These are phyloP conservation scores for Podila minutissima DNA, from an alignment of 192 early-diverging fungal species.

Conservation along the genomic window DNA sequence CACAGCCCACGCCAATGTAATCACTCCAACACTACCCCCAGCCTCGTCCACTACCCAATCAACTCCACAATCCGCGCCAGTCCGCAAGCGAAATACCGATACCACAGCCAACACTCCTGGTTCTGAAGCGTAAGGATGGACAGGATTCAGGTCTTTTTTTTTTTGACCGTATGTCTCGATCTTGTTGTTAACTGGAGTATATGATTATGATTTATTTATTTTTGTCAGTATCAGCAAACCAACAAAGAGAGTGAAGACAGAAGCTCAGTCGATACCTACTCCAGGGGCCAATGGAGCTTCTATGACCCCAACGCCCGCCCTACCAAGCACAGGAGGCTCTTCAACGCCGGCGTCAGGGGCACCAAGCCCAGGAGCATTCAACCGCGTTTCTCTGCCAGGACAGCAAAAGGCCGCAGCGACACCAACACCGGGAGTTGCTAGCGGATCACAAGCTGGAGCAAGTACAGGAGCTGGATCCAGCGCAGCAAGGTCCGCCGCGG, in stretches of 20 bases:
- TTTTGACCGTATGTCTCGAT: background rate
- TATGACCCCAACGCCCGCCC: slow-evolving; percentile 4
- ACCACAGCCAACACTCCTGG: background rate
- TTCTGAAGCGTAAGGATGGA: background rate
- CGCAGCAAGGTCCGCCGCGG: background rate
- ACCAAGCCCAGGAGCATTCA: slow-evolving; percentile 30
- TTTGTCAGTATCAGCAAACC: slow-evolving; percentile 14
- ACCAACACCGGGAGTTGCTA: background rate
- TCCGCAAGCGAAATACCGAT: slow-evolving; percentile 35
- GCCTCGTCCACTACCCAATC: background rate
- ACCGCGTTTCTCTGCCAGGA: slow-evolving; percentile 37
- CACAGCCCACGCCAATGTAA: background rate
- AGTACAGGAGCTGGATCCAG: slow-evolving; percentile 9
- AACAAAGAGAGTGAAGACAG: slow-evolving; percentile 35
- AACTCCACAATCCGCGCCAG: slow-evolving; percentile 22
- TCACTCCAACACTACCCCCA: background rate
- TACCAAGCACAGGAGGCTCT: slow-evolving; percentile 15
- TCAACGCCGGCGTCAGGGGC: slow-evolving; percentile 4
- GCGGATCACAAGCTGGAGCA: slow-evolving; percentile 15
- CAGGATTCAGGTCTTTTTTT: background rate
- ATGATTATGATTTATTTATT: background rate
- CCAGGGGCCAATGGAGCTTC: slow-evolving; percentile 16
- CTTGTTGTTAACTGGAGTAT: background rate
- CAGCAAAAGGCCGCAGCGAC: slow-evolving; percentile 12
- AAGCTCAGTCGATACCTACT: slow-evolving; percentile 11